Percentiles rank a stretch among this genome's conserved stretches.
Evolutionary conservation across 2,329 filamentous ascomycete species (phyloP).

Genomic region (Exutisphaerella laricina): DNA sequence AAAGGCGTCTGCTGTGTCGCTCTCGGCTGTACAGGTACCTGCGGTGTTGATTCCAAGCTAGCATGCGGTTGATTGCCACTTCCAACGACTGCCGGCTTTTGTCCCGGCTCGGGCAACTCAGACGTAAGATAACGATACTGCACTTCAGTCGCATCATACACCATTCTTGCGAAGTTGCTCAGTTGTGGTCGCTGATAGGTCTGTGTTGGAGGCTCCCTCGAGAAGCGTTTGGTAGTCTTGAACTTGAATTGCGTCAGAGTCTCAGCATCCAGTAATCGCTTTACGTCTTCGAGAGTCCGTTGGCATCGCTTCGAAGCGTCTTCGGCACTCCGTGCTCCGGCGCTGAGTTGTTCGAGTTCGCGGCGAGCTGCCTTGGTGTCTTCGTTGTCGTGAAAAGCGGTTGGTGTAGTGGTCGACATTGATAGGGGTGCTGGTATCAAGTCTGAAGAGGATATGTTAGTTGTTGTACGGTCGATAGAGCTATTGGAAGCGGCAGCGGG

Average conservation of each 20-base stretch:
- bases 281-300: slow-evolving; percentile 66
- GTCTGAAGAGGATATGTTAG: slow-evolving; percentile 30
- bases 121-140: slow-evolving; percentile 33
- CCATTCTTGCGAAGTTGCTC: slow-evolving; percentile 51
- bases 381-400: slow-evolving; percentile 28
- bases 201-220: slow-evolving; percentile 7
- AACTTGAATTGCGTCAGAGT: slow-evolving; percentile 62
- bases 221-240: slow-evolving; percentile 20
- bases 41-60: no score
- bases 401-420: slow-evolving; percentile 36
- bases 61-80: neutral
- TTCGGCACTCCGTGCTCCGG: slow-evolving; percentile 56
- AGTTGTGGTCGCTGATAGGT: slow-evolving; percentile 31
- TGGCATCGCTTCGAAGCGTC: slow-evolving; percentile 62
- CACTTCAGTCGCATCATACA: slow-evolving; percentile 41
- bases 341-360: slow-evolving; percentile 63
- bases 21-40: no score
- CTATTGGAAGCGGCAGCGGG: neutral
- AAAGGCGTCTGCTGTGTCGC: slow-evolving; percentile 1
- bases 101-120: slow-evolving; percentile 21
- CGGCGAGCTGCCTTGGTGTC: slow-evolving; percentile 29
- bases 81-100: neutral
- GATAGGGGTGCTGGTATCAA: slow-evolving; percentile 43
- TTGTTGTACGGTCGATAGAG: neutral
- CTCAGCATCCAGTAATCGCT: slow-evolving; percentile 66